A percentile compares a stretch with the other conserved stretches of the same genome.
Evolutionary conservation across 176 grass and related monocot genomes (phyloP).

Genomic region (Thalia dealbata): DNA sequence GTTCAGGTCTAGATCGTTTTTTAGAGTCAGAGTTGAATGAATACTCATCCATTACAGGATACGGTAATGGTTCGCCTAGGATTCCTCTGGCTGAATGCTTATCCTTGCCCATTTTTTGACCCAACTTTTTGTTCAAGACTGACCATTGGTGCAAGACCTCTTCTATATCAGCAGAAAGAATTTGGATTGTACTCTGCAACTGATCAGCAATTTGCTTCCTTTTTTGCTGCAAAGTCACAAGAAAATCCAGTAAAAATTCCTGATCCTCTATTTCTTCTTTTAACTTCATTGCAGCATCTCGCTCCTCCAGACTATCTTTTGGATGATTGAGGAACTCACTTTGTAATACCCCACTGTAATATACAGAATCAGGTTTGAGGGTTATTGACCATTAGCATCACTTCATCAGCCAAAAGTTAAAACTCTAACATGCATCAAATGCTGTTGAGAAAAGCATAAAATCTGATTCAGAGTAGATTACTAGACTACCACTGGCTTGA

Average conservation of each 20-base stretch:
- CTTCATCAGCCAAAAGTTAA: neutral
- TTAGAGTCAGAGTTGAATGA: slow-evolving; percentile 51
- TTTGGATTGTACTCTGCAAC: slow-evolving; percentile 62
- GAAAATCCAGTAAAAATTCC: slow-evolving; percentile 74
- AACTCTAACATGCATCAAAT: neutral
- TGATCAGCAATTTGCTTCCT: slow-evolving; percentile 64
- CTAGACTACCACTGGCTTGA: neutral
- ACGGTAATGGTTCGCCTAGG: neutral
- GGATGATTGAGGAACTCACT: slow-evolving; percentile 83
- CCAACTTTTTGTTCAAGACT: slow-evolving; percentile 33
- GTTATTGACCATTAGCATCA: slow-evolving; percentile 1
- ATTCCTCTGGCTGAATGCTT: slow-evolving; percentile 25
- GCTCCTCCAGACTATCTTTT: slow-evolving; percentile 62
- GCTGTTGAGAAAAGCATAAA: neutral
- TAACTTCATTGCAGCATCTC: slow-evolving; percentile 61
- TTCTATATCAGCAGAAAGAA: slow-evolving; percentile 82
- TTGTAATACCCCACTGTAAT: slow-evolving; percentile 66
- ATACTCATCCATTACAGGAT: slow-evolving; percentile 25
- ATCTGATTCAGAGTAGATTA: neutral
- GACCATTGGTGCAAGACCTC: slow-evolving; percentile 55
- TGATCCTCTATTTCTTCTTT: slow-evolving; percentile 89
- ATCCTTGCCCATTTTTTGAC: slow-evolving; percentile 49
- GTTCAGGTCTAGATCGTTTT: slow-evolving; percentile 56
- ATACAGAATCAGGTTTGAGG: neutral
- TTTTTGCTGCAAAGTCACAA: slow-evolving; percentile 66